Percentiles rank a stretch among this genome's conserved stretches.
Evolutionary conservation across 371 early-diverging fungal genomes (phyloP).

Genomic region (Mortierella sp.): DNA sequence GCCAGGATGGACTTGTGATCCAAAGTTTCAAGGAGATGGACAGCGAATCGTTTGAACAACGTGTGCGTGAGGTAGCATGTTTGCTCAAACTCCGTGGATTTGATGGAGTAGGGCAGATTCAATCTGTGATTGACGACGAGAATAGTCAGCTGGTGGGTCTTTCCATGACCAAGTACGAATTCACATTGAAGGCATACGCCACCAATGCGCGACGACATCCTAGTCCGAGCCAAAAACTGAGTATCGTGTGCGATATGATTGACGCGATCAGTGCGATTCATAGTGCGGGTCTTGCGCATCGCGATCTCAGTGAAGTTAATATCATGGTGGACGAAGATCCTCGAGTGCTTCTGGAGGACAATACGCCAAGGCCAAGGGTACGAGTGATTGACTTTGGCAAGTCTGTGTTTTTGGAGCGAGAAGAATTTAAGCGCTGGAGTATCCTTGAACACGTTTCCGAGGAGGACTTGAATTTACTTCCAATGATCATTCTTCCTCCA

Average conservation of each 20-base stretch:
- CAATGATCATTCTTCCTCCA: conserved; percentile 14
- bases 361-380: conserved; percentile 52
- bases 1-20: conserved; percentile 3
- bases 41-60: conserved; percentile 6
- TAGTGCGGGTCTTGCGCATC: conserved; percentile 60
- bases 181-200: conserved; percentile 63
- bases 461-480: conserved; percentile 10
- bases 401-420: conserved; percentile 52
- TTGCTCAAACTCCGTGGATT: conserved; percentile 11
- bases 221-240: conserved; percentile 64
- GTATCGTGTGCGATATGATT: conserved; percentile 60
- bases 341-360: conserved; percentile 53
- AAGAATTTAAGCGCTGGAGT: conserved; percentile 45
- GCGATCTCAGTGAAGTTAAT: conserved; percentile 65
- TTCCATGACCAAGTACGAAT: conserved; percentile 41
- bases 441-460: conserved; percentile 15
- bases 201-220: conserved; percentile 56
- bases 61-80: conserved; percentile 11
- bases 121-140: conserved; percentile 6
- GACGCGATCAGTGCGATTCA: conserved; percentile 58
- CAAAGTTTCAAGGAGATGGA: conserved; percentile 13
- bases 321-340: conserved; percentile 65
- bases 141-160: conserved; percentile 6
- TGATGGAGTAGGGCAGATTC: conserved; percentile 8
- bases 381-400: conserved; percentile 67